phyloP scores from a whole-genome alignment of 2,329 filamentous ascomycete species.

The Fusarium abutilonis region DNA sequence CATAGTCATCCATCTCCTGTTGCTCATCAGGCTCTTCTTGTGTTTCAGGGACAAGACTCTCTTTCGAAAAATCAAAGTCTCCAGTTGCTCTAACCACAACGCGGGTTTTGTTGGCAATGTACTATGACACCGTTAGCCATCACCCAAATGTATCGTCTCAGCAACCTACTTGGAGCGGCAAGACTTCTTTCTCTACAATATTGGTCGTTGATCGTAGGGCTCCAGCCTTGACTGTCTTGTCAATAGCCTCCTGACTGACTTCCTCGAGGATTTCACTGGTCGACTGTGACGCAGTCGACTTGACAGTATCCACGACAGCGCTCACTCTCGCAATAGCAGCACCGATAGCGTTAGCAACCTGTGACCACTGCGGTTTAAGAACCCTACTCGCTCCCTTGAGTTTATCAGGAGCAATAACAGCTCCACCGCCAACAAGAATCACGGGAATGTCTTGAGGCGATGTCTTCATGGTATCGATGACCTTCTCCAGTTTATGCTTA shows the following conservation, averaged over 20 bases:
- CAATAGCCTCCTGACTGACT: slow-evolving; percentile 54
- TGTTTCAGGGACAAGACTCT: background rate
- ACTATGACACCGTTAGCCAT: slow-evolving; percentile 47
- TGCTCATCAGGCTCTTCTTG: slow-evolving; percentile 8
- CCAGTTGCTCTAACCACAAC: slow-evolving; percentile 70
- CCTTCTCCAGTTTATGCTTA: slow-evolving; percentile 62
- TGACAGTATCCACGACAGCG: slow-evolving; percentile 61
- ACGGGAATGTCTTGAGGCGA: slow-evolving; percentile 68
- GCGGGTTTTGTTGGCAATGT: slow-evolving; percentile 62
- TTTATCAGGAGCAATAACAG: slow-evolving; percentile 65
- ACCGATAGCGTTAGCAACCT: slow-evolving; percentile 72
- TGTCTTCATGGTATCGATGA: slow-evolving; percentile 71
- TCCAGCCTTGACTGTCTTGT: slow-evolving; percentile 57
- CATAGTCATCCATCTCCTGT: slow-evolving; percentile 37
- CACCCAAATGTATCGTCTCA: no score
- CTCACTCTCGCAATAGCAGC: slow-evolving; percentile 70
- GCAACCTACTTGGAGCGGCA: slow-evolving; percentile 61
- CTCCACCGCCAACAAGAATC: slow-evolving; percentile 71
- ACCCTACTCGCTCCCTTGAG: slow-evolving; percentile 66
- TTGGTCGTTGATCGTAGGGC: slow-evolving; percentile 56
- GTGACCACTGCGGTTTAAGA: slow-evolving; percentile 65
- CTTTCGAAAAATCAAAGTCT: slow-evolving; percentile 59
- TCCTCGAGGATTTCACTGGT: slow-evolving; percentile 52
- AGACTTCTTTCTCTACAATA: slow-evolving; percentile 62
- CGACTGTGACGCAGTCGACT: slow-evolving; percentile 57